Evolutionary conservation across 163 green algal genomes (phyloP), one percentile per base, ranked within the genome.

Genomic region (Trebouxia gelatinosa): DNA sequence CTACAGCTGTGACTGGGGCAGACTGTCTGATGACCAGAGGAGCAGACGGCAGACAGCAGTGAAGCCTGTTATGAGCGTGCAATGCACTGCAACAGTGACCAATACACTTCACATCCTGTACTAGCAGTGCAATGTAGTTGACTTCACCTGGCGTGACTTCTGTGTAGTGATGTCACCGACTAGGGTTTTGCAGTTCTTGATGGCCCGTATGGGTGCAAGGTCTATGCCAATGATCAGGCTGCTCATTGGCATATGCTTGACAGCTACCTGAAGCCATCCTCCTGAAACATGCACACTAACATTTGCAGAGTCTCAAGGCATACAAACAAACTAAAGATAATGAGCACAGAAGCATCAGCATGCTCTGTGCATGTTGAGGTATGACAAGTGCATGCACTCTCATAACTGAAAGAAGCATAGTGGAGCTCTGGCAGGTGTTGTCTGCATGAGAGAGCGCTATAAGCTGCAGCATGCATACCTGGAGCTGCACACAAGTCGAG

Each of bases 401-500:
- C n/a, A n/a, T n/a, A n/a, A n/a, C n/a, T n/a, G n/a, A n/a, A n/a
- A n/a, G n/a, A n/a, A n/a, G n/a, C n/a, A n/a, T n/a, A n/a, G n/a
- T n/a, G n/a, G n/a, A n/a, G n/a, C n/a, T n/a, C n/a, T n/a, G n/a
- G n/a, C n/a, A n/a, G n/a, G n/a, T n/a, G n/a, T n/a, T n/a, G n/a
- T n/a, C n/a, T n/a, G n/a, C n/a, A n/a, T n/a, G n/a, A n/a, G n/a
- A n/a, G n/a, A n/a, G n/a, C n/a, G n/a, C n/a, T n/a, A n/a, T n/a
- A n/a, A n/a, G 5, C 26, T 34, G 31, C 21, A 38, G 39, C 34
- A 26, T 28, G 89, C 75, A 81, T 83, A 85, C 92, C 91, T 78
- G 96, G 96, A 5, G 96, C 96, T 29, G 96, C 96, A 82, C 96
- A 99, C 23, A 99, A 88, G 81, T 99, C 96, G 39, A 99, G 86